These are phyloP conservation scores for Cercophora sp. DNA, from an alignment of 495 filamentous ascomycete genomes.

Conservation along the genomic window DNA sequence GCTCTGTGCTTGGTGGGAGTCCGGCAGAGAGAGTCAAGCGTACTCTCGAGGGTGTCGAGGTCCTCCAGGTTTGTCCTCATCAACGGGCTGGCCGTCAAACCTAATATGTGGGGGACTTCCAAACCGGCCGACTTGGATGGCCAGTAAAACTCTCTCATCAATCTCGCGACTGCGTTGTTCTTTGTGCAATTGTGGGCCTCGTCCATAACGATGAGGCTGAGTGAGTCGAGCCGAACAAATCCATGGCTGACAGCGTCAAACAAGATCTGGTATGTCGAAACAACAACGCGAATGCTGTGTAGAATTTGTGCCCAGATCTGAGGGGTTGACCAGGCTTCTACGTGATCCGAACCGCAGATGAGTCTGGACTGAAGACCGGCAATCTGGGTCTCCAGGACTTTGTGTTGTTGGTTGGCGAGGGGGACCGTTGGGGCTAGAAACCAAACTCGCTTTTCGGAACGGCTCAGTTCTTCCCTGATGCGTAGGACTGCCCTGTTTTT, in stretches of 20 bases:
- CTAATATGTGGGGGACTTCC: conserved; percentile 67
- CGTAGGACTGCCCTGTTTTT: conserved; percentile 70
- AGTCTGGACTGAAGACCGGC: conserved; percentile 58
- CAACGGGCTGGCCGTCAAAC: conserved; percentile 81
- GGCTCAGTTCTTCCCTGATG: conserved; percentile 72
- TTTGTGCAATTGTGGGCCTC: conserved; percentile 75
- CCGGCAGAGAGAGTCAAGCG: conserved; percentile 67
- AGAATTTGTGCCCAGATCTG: conserved; percentile 70
- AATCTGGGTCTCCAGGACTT: conserved; percentile 59
- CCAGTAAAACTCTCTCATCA: conserved; percentile 77
- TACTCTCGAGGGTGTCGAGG: conserved; percentile 63
- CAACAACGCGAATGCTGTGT: conserved; percentile 62
- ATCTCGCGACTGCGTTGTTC: conserved; percentile 64
- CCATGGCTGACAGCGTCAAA: conserved; percentile 75
- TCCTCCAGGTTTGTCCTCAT: conserved; percentile 50
- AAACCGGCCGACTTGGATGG: conserved; percentile 29
- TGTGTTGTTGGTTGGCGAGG: conserved; percentile 68
- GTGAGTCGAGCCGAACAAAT: conserved; percentile 63
- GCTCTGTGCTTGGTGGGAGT: conserved; percentile 68
- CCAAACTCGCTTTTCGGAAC: conserved; percentile 68
- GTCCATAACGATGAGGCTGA: conserved; percentile 80
- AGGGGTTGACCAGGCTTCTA: conserved; percentile 72
- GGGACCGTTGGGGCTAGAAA: conserved; percentile 78
- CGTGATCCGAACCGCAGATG: conserved; percentile 63
- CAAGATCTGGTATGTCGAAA: conserved; percentile 74